Base-by-base conservation (phyloP, 2,329 filamentous ascomycete species). In the Colletotrichum sojae region DNA sequence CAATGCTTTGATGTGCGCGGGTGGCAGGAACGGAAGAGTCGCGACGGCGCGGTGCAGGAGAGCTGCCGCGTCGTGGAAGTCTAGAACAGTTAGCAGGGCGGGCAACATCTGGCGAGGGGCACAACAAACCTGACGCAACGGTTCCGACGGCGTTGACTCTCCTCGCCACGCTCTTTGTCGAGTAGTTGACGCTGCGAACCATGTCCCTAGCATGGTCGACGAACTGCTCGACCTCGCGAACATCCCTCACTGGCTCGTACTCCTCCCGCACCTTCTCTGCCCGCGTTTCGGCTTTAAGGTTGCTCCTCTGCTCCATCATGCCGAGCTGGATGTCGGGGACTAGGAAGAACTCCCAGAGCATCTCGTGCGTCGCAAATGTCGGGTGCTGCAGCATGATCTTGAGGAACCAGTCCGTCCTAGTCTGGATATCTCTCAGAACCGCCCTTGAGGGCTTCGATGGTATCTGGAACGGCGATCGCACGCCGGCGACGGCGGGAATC, bases 341-440 rank as follows among this genome's bases (percentile, higher is more conserved):
- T 0, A 99, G 87, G 80, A 99, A 97, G 82, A 99, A 99, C 75
- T 99, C 96, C 97, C 96, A 99, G 2, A 99, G 87, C 88, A 98
- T 94, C 82, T 99, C 96, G 76, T 99, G 97, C 0, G 94, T 97
- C 0, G 94, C 89, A 77, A 99, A 98, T 0, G 96, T 98, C 4
- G 95, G 92, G 76, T 99, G 96, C 9, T 89, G 86, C 27, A 99
- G 86, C 71, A 99, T 87, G 18, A 94, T 94, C 73, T 93, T 94
- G 73, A 99, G 83, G 75, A 98, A 98, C 73, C 90, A 92, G 79
- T 99, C 94, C 20, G 97, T 89, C 16, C 92, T 90, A 52, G 94
- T 83, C 78, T 99, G 97, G 59, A 95, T 92, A 74, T 98, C 94
- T 71, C 94, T 92, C 46, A 99, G 83, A 5, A 97, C 89, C 0